Percentiles rank a stretch among this genome's conserved stretches.
Evolutionary conservation across 192 early-diverging fungal genomes (phyloP).

Genomic region (Pilaira anomala): DNA sequence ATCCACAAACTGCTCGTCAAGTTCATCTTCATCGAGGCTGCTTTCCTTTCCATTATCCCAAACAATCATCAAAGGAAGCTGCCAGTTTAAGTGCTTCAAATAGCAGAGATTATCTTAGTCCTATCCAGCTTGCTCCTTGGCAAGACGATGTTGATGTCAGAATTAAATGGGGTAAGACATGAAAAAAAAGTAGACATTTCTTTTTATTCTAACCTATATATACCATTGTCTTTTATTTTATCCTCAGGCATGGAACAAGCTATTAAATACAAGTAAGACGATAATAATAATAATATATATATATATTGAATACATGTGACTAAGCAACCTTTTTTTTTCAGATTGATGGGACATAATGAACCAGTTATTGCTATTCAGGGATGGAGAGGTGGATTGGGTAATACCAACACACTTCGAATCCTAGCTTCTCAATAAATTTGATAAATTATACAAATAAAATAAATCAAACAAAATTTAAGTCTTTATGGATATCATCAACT

Average conservation of each 20-base stretch:
- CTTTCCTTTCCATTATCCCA: conserved; percentile 62
- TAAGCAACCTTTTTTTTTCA: conserved; percentile 28
- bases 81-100: conserved; percentile 25
- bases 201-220: not conserved
- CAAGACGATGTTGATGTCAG: conserved; percentile 68
- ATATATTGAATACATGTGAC: not conserved
- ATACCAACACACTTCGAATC: conserved; percentile 81
- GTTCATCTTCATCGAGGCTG: conserved; percentile 69
- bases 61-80: conserved; percentile 6
- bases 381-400: conserved; percentile 80
- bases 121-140: conserved; percentile 34
- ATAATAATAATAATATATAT: not conserved
- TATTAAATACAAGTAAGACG: conserved; percentile 6
- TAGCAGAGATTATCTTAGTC: conserved; percentile 4
- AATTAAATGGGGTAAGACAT: conserved; percentile 61
- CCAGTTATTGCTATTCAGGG: conserved; percentile 77
- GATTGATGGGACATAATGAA: conserved; percentile 64
- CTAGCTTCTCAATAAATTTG: conserved; percentile 39
- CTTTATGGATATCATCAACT: too few species aligned
- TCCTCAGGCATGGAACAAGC: conserved; percentile 11
- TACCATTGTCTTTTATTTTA: not conserved
- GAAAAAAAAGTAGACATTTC: not conserved
- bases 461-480: too few species aligned
- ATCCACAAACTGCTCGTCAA: conserved; percentile 61
- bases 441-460: too few species aligned